Evolutionary conservation across 257 asterid genomes (phyloP).

Genomic region (Anisodus tanguticus): DNA sequence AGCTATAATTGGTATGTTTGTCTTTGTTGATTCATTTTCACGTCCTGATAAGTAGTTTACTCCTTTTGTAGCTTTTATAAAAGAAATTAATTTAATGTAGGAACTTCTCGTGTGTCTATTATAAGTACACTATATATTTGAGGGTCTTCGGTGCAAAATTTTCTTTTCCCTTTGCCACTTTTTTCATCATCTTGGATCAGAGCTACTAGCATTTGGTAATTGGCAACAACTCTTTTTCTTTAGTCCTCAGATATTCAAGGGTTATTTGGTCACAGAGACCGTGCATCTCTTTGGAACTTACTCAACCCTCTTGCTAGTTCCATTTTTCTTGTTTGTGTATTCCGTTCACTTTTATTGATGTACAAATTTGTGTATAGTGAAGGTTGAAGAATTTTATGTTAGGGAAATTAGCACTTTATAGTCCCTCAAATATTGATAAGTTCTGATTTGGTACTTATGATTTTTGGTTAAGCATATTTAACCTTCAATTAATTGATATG

Average conservation of each 20-base stretch:
- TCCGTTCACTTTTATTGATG: background rate
- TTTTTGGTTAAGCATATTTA: no score
- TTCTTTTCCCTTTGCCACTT: background rate
- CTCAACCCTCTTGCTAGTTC: conserved; percentile 7
- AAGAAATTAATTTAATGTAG: background rate
- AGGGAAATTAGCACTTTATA: no score
- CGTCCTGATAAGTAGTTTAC: background rate
- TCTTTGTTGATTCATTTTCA: background rate
- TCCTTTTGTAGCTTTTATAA: background rate
- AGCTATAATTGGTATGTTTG: conserved; percentile 32
- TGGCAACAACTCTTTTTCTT: background rate
- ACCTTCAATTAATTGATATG: no score
- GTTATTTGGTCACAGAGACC: background rate
- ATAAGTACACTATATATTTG: background rate
- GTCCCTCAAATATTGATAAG: no score
- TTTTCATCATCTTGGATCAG: conserved; percentile 5
- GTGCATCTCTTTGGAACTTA: background rate
- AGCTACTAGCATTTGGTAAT: background rate
- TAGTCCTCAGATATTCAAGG: background rate
- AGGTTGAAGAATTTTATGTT: conserved; percentile 6
- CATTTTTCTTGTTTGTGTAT: conserved; percentile 15
- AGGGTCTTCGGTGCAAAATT: background rate
- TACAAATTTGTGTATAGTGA: background rate
- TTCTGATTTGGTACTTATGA: no score
- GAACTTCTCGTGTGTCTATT: background rate